Conservation (phyloP, 441 rosid genomes). For the Biscutella laevigata region DNA sequence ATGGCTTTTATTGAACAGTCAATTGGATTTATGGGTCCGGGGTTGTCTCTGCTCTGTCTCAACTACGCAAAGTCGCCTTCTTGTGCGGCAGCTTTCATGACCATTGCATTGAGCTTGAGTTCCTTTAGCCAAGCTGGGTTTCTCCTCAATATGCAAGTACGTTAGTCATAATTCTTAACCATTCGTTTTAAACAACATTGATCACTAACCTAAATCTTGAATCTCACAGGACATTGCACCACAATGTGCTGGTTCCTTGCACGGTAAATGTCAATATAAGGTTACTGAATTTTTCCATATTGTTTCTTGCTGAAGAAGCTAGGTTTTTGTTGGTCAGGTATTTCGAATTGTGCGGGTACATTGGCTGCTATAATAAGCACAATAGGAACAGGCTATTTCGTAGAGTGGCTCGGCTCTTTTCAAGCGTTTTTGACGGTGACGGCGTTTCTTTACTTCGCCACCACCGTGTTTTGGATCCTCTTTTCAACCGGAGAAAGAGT, state of each 20-base stretch:
- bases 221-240: conserved; percentile 78
- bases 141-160: conserved; percentile 87
- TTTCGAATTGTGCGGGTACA: conserved; percentile 82
- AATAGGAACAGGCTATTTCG: conserved; percentile 84
- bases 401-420: conserved; percentile 86
- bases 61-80: conserved; percentile 64
- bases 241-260: conserved; percentile 70
- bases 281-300: not conserved
- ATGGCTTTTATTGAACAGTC: conserved; percentile 45
- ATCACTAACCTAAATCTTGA: not conserved
- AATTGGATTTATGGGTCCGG: conserved; percentile 83
- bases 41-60: conserved; percentile 65
- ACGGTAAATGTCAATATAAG: conserved; percentile 35
- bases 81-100: conserved; percentile 53
- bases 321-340: conserved; percentile 36
- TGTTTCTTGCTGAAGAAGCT: conserved; percentile 12
- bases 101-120: conserved; percentile 73
- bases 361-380: conserved; percentile 88
- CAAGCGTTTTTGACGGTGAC: conserved; percentile 75
- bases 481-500: conserved; percentile 79
- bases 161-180: conserved; percentile 22
- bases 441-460: conserved; percentile 59
- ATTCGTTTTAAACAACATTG: not conserved
- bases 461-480: conserved; percentile 63
- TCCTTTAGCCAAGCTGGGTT: conserved; percentile 98